Base-by-base conservation (phyloP, 306 rosid species). In the Phaseolus lunatus region DNA sequence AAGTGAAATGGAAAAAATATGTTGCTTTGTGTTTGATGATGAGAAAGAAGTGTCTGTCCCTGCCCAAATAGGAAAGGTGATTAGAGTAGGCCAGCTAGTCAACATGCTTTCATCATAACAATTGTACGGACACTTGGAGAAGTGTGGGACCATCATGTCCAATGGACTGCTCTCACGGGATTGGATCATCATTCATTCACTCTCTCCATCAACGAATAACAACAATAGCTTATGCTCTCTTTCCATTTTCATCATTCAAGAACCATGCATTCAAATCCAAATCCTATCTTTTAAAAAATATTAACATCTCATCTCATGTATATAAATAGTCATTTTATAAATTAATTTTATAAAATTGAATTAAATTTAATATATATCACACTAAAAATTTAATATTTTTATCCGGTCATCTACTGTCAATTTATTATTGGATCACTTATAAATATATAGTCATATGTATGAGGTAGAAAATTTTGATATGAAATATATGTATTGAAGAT, bases 41-140 rank as follows among this genome's bases (percentile, higher is more conserved):
- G 70, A 44, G 73, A 65, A 70, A 67, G 68, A 37, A 0, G 56
- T 14, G 59, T 33, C 71, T 66, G 67, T 82, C 66, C 61, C 72
- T 85, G 59, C 89, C 82, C 24, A 76, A 85, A 79, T 75, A 19
- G 81, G 89, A 82, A 85, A 82, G 23, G 24, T 44, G 26, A 81
- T 53, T 35, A 71, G 73, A 56, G 59, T 64, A 58, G 35, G 72
- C 53, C 72, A 85, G 82, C 80, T 82, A 76, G 77, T 78, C 41
- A 79, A 79, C 82, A 82, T 72, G 75, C 44, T 58, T 5, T 79
- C 44, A 31, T 65, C 5, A 70, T 74, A 65, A 70, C 44, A 56
- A 53, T 44, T 75, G 80, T 75, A 85, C 74, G 75, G 84, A 48
- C 37, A 4, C 0, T 39, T 22, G 1, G 52, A 59, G 15, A 45